These are phyloP conservation scores for Claviceps sp. DNA, from an alignment of 2,329 filamentous ascomycete species.

Conservation along the genomic window DNA sequence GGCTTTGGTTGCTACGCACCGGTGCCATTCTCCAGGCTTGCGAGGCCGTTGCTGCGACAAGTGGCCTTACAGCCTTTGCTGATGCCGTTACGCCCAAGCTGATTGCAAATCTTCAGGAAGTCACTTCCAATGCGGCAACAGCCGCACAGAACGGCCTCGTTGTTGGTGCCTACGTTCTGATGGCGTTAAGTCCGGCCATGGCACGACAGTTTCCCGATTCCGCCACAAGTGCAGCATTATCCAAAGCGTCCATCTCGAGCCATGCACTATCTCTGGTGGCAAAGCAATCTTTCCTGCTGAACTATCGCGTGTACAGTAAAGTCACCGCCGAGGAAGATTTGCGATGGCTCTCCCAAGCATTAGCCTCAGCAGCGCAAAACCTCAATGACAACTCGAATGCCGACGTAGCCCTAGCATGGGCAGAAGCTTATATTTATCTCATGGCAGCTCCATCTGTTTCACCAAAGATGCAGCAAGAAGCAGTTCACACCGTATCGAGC, in stretches of 20 bases:
- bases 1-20: constrained; percentile 64
- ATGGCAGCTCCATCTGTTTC: constrained; percentile 51
- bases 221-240: constrained; percentile 27
- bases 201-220: constrained; percentile 42
- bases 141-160: constrained; percentile 75
- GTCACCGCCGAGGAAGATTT: constrained; percentile 61
- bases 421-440: constrained; percentile 70
- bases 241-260: constrained; percentile 47
- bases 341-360: constrained; percentile 59
- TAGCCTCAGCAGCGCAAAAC: constrained; percentile 46
- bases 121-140: constrained; percentile 60
- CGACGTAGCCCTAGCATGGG: constrained; percentile 57
- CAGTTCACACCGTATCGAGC: constrained; percentile 45
- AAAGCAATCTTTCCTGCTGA: constrained; percentile 80
- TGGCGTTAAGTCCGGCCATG: constrained; percentile 46
- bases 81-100: constrained; percentile 42
- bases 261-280: constrained; percentile 57
- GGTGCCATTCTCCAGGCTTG: constrained; percentile 55
- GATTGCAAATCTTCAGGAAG: constrained; percentile 62
- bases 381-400: constrained; percentile 35
- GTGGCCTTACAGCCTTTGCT: constrained; percentile 34
- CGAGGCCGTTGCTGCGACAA: constrained; percentile 30
- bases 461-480: constrained; percentile 49
- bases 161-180: constrained; percentile 62
- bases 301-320: constrained; percentile 73